These are phyloP conservation scores for Annulohypoxylon bovei DNA, from an alignment of 495 filamentous ascomycete species.

Conservation along the genomic window DNA sequence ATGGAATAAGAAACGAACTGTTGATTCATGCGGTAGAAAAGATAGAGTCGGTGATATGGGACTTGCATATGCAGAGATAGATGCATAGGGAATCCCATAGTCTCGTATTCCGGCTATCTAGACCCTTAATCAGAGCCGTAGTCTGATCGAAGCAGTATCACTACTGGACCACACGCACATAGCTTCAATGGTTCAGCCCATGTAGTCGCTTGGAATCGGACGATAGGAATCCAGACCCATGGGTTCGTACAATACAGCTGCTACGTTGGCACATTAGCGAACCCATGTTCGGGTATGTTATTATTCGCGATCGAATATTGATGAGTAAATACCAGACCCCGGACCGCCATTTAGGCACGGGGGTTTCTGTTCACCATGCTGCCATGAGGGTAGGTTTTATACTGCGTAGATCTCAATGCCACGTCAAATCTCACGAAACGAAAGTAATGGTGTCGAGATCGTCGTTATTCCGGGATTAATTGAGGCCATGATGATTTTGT, in stretches of 20 bases:
- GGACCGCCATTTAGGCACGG: background rate
- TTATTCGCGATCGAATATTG: conserved; percentile 8
- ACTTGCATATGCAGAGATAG: conserved; percentile 8
- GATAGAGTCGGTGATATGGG: background rate
- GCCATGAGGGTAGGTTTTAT: background rate
- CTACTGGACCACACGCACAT: conserved; percentile 4
- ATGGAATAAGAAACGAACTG: background rate
- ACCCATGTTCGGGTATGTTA: conserved; percentile 5
- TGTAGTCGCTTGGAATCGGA: conserved; percentile 8
- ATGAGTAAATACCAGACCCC: background rate
- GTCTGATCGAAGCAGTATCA: background rate
- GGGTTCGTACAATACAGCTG: conserved; percentile 19
- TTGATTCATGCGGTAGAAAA: background rate
- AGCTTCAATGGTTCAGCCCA: conserved; percentile 20
- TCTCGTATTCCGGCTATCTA: conserved; percentile 34
- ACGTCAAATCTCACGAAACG: background rate
- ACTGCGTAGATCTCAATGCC: background rate
- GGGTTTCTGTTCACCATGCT: background rate
- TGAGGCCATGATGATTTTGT: background rate
- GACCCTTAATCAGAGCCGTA: background rate
- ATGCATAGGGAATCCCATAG: conserved; percentile 24
- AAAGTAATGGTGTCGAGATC: background rate
- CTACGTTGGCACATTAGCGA: conserved; percentile 23
- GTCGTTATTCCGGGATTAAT: background rate
- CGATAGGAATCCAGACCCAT: conserved; percentile 20